Evolutionary conservation across 2,329 filamentous ascomycete species (phyloP), one percentile per base, ranked within the genome.

Genomic region (Xenoacremonium recifei): DNA sequence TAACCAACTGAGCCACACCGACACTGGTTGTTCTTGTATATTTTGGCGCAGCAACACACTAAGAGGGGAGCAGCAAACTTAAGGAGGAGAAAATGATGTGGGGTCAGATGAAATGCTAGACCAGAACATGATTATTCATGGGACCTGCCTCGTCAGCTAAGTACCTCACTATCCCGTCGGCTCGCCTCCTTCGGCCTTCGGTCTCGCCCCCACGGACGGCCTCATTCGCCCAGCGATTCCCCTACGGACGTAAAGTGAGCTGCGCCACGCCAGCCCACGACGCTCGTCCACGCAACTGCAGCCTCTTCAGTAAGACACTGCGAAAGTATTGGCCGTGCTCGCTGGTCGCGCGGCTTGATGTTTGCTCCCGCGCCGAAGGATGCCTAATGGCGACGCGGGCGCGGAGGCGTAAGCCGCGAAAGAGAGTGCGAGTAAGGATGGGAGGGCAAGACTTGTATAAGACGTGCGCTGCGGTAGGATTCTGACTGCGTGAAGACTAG

Each of bases 1-100:
- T 64, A 64, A 63, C 62, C 61, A 62, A 61, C 62, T 64, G 59
- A 62, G 62, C 62, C 61, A 64, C 54, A 51, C 55, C 58, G 55
- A 58, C 53, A 6, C 31, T 3, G 5, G 4, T 47, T 48, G 46
- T 21, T 40, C n/a, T n/a, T n/a, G n/a, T n/a, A n/a, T n/a, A n/a
- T n/a, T n/a, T n/a, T n/a, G n/a, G n/a, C n/a, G n/a, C n/a, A n/a
- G n/a, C n/a, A n/a, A n/a, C n/a, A n/a, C n/a, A n/a, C n/a, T n/a
- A n/a, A n/a, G n/a, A n/a, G n/a, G n/a, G n/a, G n/a, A n/a, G n/a
- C n/a, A n/a, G n/a, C n/a, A 29, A 6, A 9, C 6, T 5, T 7
- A 3, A 13, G 4, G 12, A 16, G 6, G 16, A 23, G 41, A 39
- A 21, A 10, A 2, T 25, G 16, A 2, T 16, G 11, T 35, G 42